These are phyloP conservation scores for Talaromyces sp. DNA, from an alignment of 2,329 filamentous ascomycete genomes.

Conservation along the genomic window DNA sequence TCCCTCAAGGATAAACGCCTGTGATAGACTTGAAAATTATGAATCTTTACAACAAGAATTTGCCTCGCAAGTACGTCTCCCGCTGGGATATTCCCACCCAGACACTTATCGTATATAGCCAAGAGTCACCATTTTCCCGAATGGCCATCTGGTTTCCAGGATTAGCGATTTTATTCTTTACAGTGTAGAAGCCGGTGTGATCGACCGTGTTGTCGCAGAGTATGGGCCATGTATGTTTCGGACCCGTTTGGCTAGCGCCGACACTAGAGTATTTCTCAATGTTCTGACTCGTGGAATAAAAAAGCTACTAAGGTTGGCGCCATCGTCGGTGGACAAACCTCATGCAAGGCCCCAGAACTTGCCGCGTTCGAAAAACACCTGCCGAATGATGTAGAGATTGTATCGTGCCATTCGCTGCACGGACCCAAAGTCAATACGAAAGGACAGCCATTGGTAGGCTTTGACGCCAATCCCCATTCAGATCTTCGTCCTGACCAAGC, in stretches of 20 bases:
- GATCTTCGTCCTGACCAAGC: slow-evolving; percentile 15
- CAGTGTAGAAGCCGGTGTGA: slow-evolving; percentile 91
- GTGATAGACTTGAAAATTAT: slow-evolving; percentile 88
- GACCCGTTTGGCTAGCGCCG: slow-evolving; percentile 10
- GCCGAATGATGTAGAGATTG: slow-evolving; percentile 84
- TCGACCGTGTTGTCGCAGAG: slow-evolving; percentile 81
- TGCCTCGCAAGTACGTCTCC: slow-evolving; percentile 75
- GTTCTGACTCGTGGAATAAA: slow-evolving; percentile 29
- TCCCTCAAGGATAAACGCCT: slow-evolving; percentile 79
- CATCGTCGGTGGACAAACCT: slow-evolving; percentile 96
- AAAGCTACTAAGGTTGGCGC: slow-evolving; percentile 90
- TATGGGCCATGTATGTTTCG: slow-evolving; percentile 84
- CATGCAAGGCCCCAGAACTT: slow-evolving; percentile 96
- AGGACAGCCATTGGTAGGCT: slow-evolving; percentile 79
- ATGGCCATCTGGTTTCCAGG: slow-evolving; percentile 94
- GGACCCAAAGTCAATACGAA: slow-evolving; percentile 85
- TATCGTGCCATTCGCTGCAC: slow-evolving; percentile 95
- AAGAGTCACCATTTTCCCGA: slow-evolving; percentile 83
- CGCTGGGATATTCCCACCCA: slow-evolving; percentile 37
- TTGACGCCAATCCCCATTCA: slow-evolving; percentile 1
- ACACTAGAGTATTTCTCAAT: slow-evolving; percentile 3
- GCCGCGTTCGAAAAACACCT: slow-evolving; percentile 88
- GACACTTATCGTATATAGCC: slow-evolving; percentile 62
- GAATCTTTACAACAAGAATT: slow-evolving; percentile 81
- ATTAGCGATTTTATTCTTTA: slow-evolving; percentile 99